Evolutionary conservation across 306 rosid species (phyloP).

Genomic region (Herpetospermum pedunculosum): DNA sequence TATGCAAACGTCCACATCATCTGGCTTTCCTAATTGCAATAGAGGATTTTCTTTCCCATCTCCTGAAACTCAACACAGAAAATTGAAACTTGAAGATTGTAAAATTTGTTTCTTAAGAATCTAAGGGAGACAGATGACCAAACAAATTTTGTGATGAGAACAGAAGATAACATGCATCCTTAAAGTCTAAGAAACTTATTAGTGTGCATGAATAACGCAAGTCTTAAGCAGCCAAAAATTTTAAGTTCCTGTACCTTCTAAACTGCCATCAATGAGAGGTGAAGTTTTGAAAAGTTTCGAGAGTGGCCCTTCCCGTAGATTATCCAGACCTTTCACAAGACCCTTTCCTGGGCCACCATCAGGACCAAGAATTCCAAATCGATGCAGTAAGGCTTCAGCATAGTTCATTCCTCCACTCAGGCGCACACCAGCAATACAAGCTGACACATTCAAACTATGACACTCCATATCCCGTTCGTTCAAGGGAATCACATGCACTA

Average conservation of each 20-base stretch:
- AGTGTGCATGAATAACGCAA: neutral
- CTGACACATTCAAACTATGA: constrained; percentile 68
- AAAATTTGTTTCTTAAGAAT: neutral
- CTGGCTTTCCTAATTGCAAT: constrained; percentile 66
- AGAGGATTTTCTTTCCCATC: constrained; percentile 37
- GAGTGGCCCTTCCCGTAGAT: constrained; percentile 66
- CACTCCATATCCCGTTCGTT: constrained; percentile 58
- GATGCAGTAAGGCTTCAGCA: constrained; percentile 77
- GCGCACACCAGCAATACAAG: constrained; percentile 78
- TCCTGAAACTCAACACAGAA: constrained; percentile 26
- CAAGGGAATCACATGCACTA: constrained; percentile 64
- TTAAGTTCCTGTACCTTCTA: constrained; percentile 40
- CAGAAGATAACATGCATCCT: neutral
- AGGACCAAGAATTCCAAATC: constrained; percentile 85
- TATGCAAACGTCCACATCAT: constrained; percentile 62
- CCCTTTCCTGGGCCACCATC: constrained; percentile 87
- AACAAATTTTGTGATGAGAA: neutral
- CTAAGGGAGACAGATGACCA: neutral
- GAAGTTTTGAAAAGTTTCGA: constrained; percentile 67
- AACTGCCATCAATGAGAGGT: constrained; percentile 29
- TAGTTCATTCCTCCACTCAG: constrained; percentile 95
- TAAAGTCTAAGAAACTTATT: neutral
- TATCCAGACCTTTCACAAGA: constrained; percentile 65
- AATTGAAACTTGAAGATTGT: constrained; percentile 4
- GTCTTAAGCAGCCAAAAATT: neutral